Evolutionary conservation across 1,284 basidiomycete genomes (phyloP).

Genomic region (Puccinia novopanici): DNA sequence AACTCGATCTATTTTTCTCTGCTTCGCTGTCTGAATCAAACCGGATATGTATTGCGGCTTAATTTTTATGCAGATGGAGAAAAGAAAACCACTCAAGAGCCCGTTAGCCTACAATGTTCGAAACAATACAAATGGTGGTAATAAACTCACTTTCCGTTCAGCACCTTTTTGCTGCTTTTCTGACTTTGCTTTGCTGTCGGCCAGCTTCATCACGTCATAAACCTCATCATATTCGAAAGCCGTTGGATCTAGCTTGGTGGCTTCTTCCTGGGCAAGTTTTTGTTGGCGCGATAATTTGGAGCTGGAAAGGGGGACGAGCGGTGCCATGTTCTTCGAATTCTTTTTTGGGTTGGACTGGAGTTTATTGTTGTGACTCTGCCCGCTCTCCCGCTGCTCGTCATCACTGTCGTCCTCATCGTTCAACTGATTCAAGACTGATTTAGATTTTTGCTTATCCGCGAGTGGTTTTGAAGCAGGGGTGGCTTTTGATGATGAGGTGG

Average conservation of each 20-base stretch:
- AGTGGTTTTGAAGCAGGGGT: background rate
- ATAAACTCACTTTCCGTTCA: conserved; percentile 68
- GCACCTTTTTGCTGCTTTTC: conserved; percentile 71
- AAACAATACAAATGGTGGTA: background rate
- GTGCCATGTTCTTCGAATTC: background rate
- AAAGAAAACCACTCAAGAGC: background rate
- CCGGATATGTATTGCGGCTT: conserved; percentile 91
- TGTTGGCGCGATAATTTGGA: conserved; percentile 45
- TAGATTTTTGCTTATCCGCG: conserved; percentile 19
- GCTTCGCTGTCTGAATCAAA: conserved; percentile 79
- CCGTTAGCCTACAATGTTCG: background rate
- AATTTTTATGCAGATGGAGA: background rate
- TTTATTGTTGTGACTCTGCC: background rate
- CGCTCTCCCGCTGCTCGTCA: conserved; percentile 1
- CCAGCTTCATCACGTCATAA: conserved; percentile 91
- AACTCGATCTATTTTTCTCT: conserved; percentile 83
- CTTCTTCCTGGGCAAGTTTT: conserved; percentile 59
- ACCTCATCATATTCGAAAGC: conserved; percentile 96
- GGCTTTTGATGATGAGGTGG: background rate
- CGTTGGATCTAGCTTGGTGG: conserved; percentile 75
- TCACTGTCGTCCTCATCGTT: conserved; percentile 34
- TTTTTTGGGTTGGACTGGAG: conserved; percentile 8
- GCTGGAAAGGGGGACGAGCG: background rate
- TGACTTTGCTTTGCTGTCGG: conserved; percentile 72
- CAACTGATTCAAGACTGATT: conserved; percentile 20